Evolutionary conservation across 805 yeast genomes (phyloP), one percentile per base, ranked within the genome.

Genomic region (Saccharomycopsis sp.): DNA sequence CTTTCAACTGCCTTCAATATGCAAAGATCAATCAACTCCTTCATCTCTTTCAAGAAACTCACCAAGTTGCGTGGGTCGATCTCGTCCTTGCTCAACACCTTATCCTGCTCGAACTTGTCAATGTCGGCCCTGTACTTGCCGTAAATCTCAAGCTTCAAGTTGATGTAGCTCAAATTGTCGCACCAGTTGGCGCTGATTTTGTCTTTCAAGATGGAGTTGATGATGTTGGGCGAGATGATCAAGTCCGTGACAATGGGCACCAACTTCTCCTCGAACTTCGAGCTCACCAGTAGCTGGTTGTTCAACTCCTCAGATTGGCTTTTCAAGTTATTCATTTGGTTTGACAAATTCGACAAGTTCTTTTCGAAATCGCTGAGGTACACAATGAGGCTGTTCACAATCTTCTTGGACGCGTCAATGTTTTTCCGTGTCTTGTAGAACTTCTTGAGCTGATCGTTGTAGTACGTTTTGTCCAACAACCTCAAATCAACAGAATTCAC

Each of bases 161-260:
- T 59, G 3, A 78, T 56, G 48, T 73, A 77, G 37, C 67, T 64
- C 34, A 80, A 56, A 61, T 77, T 75, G 35, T 79, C 86, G 16
- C 73, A 61, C 95, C 95, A 87, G 7, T 59, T 53, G 2, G 63
- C 59, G 45, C 27, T 26, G 8, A 88, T 63, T 8, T 72, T 73
- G 16, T 75, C 87, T 30, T 64, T 64, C 2, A 75, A 52, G 1
- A 89, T 64, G 5, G 77, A 71, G 42, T 63, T 61, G 5, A 83
- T 72, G 2, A 82, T 65, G 1, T 71, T 71, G 0, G 95, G 92
- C 0, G 96, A 83, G 5, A 88, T 73, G 45, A 82, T 64, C 26
- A 83, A 63, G 49, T 83, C 88, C 29, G 80, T 69, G 1, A 87
- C 77, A n/a, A 84, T 62, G 0, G 95, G 94, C 15, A 81, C 75